Evolutionary conservation across 139 green algal genomes (phyloP), one percentile per base, ranked within the genome.

Genomic region (Picochlorum sp.): DNA sequence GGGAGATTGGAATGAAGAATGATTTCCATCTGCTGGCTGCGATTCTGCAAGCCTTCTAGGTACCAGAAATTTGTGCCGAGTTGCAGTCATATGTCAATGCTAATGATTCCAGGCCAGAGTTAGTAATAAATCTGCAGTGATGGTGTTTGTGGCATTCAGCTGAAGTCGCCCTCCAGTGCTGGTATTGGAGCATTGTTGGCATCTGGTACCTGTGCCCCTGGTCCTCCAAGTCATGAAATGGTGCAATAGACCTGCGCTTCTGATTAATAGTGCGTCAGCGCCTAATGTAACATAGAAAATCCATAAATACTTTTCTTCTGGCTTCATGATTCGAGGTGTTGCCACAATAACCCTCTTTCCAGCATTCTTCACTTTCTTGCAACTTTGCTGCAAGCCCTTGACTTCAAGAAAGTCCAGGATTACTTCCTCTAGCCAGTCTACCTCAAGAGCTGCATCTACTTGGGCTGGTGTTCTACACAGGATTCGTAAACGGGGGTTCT

Each of bases 341-440:
- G 86, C 86, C 13, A 91, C 86, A 20, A 89, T 74, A 5, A 67
- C 61, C 6, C 65, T 66, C 54, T 81, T 77, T 23, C 82, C 81
- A 1, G 78, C 71, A 0, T 21, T 68, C 49, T 72, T 57, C 23
- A 92, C 85, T 30, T 58, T 49, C 3, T 52, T 56, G 24, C 88
- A 79, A 16, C 77, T 71, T 62, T 89, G 79, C 63, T 80, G 79
- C 49, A 95, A 79, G 0, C 88, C 88, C n/a, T 92, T 81, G 61
- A 81, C 78, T 67, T 91, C 84, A 4, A 95, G 65, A 64, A 95
- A 95, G 77, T 95, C 88, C 4, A 92, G 63, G 18, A 86, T 70
- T 30, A 95, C 68, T 66, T 95, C 88, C 3, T 77, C 10, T 28
- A 95, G 65, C 82, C 84, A 92, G 8, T 78, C 65, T 57, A 92